phyloP scores from a whole-genome alignment of 495 filamentous ascomycete genomes.

The Penicillium ucsense region DNA sequence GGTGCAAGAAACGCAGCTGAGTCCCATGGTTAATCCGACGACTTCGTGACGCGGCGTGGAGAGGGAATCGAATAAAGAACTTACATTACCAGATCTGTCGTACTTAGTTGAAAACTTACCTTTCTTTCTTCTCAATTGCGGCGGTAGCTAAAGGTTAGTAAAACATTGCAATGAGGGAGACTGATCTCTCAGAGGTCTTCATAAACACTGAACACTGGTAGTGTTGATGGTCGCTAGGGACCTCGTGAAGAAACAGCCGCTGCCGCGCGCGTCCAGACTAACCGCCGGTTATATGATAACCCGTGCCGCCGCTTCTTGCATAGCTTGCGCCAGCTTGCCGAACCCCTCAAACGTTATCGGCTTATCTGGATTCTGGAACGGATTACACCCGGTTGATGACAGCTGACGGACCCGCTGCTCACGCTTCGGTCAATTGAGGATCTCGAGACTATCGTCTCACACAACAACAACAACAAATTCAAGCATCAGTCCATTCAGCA shows the following conservation, averaged over 20 bases:
- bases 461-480: too few species aligned
- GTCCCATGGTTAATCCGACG: too few species aligned
- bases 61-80: background rate
- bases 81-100: slow-evolving; percentile 1
- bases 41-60: too few species aligned
- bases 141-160: background rate
- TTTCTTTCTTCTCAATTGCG: too few species aligned
- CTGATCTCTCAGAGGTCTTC: background rate
- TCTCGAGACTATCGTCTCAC: too few species aligned
- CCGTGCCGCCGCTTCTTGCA: slow-evolving; percentile 9
- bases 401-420: too few species aligned
- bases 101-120: too few species aligned
- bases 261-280: slow-evolving; percentile 8
- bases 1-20: too few species aligned
- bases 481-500: too few species aligned
- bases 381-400: too few species aligned
- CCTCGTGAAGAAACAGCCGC: slow-evolving; percentile 8
- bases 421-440: too few species aligned
- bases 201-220: slow-evolving; percentile 7
- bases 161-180: slow-evolving; percentile 1
- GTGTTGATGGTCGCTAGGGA: slow-evolving; percentile 14
- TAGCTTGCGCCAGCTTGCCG: background rate
- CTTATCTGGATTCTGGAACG: background rate
- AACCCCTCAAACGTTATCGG: slow-evolving; percentile 20
- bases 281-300: slow-evolving; percentile 12